Evolutionary conservation across 768 basidiomycete genomes (phyloP).

Genomic region (Dioszegia hungarica): DNA sequence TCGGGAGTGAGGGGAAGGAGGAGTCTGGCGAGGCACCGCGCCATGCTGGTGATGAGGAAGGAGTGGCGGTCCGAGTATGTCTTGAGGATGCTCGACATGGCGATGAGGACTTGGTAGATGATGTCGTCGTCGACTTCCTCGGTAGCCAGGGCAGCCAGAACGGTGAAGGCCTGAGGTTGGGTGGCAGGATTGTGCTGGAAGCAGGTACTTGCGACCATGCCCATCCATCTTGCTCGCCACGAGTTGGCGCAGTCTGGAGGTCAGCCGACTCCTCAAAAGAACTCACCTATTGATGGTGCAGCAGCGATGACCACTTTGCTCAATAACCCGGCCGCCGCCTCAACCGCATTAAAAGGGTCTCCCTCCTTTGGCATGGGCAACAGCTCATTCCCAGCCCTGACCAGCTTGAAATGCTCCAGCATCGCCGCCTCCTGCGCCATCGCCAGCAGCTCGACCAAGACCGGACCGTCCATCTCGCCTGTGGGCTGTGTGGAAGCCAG

Average conservation of each 20-base stretch:
- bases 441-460: conserved; percentile 61
- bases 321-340: conserved; percentile 62
- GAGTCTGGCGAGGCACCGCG: conserved; percentile 74
- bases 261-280: neutral
- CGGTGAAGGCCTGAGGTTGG: conserved; percentile 81
- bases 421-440: conserved; percentile 53
- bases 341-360: conserved; percentile 60
- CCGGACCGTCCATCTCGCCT: conserved; percentile 29
- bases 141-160: conserved; percentile 73
- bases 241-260: conserved; percentile 59
- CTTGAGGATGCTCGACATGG: conserved; percentile 66
- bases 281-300: conserved; percentile 65
- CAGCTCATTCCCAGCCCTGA: conserved; percentile 1
- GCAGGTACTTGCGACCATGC: conserved; percentile 75
- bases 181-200: conserved; percentile 83
- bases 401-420: neutral
- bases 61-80: conserved; percentile 66
- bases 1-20: conserved; percentile 64
- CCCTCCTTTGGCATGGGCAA: conserved; percentile 22
- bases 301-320: conserved; percentile 61
- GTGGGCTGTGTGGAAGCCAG: conserved; percentile 55
- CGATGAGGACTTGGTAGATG: conserved; percentile 86
- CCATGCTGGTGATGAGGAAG: conserved; percentile 74
- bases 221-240: conserved; percentile 93
- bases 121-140: conserved; percentile 88